phyloP scores from a whole-genome alignment of 108 stramenopile species.

The Pseudonitzschia multiseries region DNA sequence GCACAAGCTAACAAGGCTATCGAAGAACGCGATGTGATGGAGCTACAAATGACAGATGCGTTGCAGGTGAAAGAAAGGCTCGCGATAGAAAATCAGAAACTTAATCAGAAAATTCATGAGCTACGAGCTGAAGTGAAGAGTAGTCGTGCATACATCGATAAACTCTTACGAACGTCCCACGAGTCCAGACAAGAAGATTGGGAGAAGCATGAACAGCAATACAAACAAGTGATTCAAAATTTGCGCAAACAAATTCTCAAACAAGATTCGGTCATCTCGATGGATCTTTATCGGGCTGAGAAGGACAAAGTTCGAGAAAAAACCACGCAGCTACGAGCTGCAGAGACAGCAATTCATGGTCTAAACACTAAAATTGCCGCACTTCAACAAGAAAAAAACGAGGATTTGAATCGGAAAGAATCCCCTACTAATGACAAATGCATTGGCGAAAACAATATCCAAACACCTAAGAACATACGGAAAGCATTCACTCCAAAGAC shows the following conservation, averaged over 20 bases:
- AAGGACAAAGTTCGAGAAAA: slow-evolving; percentile 26
- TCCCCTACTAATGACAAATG: not conserved
- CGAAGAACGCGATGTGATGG: slow-evolving; percentile 24
- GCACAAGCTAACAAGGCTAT: slow-evolving; percentile 9
- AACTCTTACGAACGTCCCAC: slow-evolving; percentile 30
- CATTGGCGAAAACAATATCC: not conserved
- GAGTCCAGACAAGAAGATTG: slow-evolving; percentile 36
- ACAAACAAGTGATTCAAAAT: slow-evolving; percentile 34
- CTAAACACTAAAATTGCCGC: slow-evolving; percentile 18
- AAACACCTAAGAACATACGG: not conserved
- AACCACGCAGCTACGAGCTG: slow-evolving; percentile 11
- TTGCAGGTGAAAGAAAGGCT: slow-evolving; percentile 16
- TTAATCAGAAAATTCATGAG: slow-evolving; percentile 30
- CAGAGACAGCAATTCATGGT: slow-evolving; percentile 16
- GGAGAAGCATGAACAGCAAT: slow-evolving; percentile 37
- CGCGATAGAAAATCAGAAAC: slow-evolving; percentile 29
- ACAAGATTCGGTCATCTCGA: slow-evolving; percentile 23
- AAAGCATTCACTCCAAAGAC: not conserved
- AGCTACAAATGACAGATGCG: slow-evolving; percentile 18
- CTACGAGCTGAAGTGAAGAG: slow-evolving; percentile 32
- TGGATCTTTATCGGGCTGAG: slow-evolving; percentile 34
- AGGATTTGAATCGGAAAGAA: not conserved
- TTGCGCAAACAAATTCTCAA: slow-evolving; percentile 35
- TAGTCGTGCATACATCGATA: slow-evolving; percentile 38
- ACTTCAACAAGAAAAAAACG: slow-evolving; percentile 7